Conservation (phyloP, 192 early-diverging fungal species). For the Anaeromyces robustus region DNA sequence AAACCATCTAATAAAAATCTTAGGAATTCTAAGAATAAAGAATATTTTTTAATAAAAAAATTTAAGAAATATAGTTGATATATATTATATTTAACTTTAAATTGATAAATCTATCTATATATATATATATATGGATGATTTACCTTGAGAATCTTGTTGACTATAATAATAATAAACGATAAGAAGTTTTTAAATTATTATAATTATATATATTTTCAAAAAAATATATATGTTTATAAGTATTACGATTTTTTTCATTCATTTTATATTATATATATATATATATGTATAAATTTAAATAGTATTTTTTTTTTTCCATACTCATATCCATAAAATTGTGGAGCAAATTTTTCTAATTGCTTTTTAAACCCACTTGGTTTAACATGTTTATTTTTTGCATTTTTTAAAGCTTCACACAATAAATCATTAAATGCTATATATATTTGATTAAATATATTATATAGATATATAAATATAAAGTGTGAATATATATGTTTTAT, state of each 20-base stretch:
- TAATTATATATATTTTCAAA: no score
- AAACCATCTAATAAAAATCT: conserved; percentile 28
- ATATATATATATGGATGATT: not conserved
- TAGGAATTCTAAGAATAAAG: conserved; percentile 19
- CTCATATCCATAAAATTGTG: not conserved
- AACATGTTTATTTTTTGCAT: not conserved
- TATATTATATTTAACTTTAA: no score
- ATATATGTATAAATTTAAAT: not conserved
- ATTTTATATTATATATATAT: not conserved
- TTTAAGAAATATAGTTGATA: no score
- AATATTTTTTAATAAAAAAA: not conserved
- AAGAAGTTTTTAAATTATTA: no score
- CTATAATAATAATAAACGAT: not conserved
- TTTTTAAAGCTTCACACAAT: conserved; percentile 3
- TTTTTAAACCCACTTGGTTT: not conserved
- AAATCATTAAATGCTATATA: conserved; percentile 15
- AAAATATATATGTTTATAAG: not conserved
- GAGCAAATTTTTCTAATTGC: not conserved
- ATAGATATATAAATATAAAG: no score
- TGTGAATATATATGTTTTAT: no score
- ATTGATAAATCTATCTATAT: conserved; percentile 2
- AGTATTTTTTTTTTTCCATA: no score
- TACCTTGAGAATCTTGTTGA: conserved; percentile 32
- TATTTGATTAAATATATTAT: no score
- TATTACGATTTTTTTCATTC: no score